Base-by-base conservation (phyloP, 169 alveolate genomes). In the Babesia sp. region DNA sequence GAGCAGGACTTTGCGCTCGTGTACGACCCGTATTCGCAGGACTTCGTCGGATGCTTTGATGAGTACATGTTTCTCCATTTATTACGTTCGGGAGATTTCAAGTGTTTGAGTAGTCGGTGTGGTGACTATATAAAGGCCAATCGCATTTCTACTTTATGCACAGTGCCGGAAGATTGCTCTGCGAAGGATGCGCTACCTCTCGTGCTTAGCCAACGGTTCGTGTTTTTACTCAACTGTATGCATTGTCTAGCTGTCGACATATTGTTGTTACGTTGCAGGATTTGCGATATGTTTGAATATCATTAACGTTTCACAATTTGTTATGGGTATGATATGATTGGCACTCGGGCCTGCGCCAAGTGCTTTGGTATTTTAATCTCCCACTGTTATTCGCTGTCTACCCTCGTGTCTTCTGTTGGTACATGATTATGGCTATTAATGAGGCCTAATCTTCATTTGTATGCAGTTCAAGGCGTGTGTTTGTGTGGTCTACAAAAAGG, bases 1-100 rank as follows among this genome's bases (percentile, higher is more conserved):
- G 85, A 42, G 33, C 71, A 37, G 36, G 77, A 68, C 34, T 70
- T 58, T 79, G 74, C 71, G 6, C 54, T 79, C 28, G 74, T 79
- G 24, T 79, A 79, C 48, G 71, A 79, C 28, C 29, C 76, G n/a
- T 44, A 29, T 29, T 12, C 31, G 11, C 11, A 3, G 67, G 61
- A 59, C 34, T 29, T 69, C 34, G 18, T 71, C 3, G 87, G 87
- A 3, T 79, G 50, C 63, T 22, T 79, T 7, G 87, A 79, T 57
- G 87, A 79, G 41, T n/a, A 26, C 8, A n/a, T 54, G n/a, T n/a
- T 79, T 28, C 37, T 64, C 29, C 61, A 14, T 4, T 20, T 64
- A 20, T 48, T 64, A 8, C 33, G 20, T 9, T 4, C 26, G 22
- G 33, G 48, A 26, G 51, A 22, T 14, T 26, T 16, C 12, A 1